These are phyloP conservation scores for Didymella glomerata DNA, from an alignment of 2,329 filamentous ascomycete species.

Conservation along the genomic window DNA sequence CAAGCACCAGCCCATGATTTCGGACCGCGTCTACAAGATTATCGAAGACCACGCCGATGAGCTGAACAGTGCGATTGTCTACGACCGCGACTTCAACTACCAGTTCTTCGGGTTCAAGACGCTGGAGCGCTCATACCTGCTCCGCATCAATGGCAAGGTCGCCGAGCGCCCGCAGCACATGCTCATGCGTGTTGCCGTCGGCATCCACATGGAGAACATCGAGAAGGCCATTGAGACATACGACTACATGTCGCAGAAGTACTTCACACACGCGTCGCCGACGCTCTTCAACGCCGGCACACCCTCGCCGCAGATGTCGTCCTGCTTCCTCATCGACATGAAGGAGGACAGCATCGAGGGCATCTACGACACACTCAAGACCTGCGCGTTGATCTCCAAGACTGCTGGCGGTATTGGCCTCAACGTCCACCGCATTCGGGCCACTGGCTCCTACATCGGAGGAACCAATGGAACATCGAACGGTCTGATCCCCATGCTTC, in stretches of 20 bases:
- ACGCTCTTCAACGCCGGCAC: constrained; percentile 99
- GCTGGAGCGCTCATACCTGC: constrained; percentile 93
- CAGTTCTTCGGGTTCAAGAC: constrained; percentile 99
- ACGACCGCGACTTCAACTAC: constrained; percentile 99
- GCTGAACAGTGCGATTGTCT: constrained; percentile 98
- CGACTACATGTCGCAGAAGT: constrained; percentile 98
- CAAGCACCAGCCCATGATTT: constrained; percentile 90
- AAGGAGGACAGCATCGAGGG: constrained; percentile 99
- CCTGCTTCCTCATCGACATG: constrained; percentile 99
- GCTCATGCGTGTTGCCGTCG: constrained; percentile 99
- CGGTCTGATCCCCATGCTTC: constrained; percentile 95
- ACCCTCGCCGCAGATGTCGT: constrained; percentile 91
- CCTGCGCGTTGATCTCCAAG: constrained; percentile 99
- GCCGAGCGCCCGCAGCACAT: constrained; percentile 98
- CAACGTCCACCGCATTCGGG: constrained; percentile 95
- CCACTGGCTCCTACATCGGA: constrained; percentile 96
- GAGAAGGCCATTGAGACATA: constrained; percentile 97
- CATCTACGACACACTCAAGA: constrained; percentile 99
- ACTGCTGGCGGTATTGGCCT: constrained; percentile 97
- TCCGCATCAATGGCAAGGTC: constrained; percentile 94
- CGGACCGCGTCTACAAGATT: constrained; percentile 85
- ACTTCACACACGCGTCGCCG: constrained; percentile 97
- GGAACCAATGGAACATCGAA: constrained; percentile 99
- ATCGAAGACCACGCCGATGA: constrained; percentile 97
- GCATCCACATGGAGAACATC: constrained; percentile 93